Base-by-base conservation (phyloP, 805 yeast species). In the Barnettozyma wickerhamii region DNA sequence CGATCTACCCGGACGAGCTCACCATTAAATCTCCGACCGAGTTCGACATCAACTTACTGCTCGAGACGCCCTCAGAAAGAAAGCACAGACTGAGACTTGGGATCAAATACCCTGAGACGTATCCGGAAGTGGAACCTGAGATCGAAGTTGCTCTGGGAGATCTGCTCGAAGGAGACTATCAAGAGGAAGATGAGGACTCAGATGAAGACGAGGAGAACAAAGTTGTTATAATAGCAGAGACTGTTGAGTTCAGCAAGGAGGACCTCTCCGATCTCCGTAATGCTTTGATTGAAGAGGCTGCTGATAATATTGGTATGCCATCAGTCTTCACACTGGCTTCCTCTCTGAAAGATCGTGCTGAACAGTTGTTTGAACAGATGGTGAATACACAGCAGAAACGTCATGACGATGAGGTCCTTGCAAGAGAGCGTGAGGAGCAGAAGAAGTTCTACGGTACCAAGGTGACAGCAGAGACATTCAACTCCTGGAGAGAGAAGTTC, bases 1-100 rank as follows among this genome's bases (percentile, higher is more conserved):
- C 95, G 14, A 91, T 91, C 41, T 91, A 93, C 59, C 99, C 98
- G 6, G 97, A 91, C 57, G 99, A 91, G 60, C 64, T 87, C 24
- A 64, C 58, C 21, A 35, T 47, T 18, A 51, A 43, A 15, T 48
- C 64, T 29, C 63, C 66, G 2, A 62, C 68, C 6, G 69, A 69
- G 28, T 85, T 77, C 58, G 69, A 76, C 32, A 73, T 91, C 27
- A 66, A 66, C 37, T 51, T 88, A n/a, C 53, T 58, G 17, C 67
- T 90, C 34, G 97, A 91, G 50, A 79, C 91, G 3, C 70, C 72
- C 5, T 71, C 87, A 7, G 78, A 72, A 19, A 66, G 78, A 31
- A 66, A 64, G 17, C 93, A 85, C 55, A 62, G 68, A 6, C 59
- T 87, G 31, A 52, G 65, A 14, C 65, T 88, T 4, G 65, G 64